Percentiles rank a stretch among this genome's conserved stretches.
Conservation (phyloP, 768 basidiomycete species). For the Coprinellus aureogranulatus region DNA sequence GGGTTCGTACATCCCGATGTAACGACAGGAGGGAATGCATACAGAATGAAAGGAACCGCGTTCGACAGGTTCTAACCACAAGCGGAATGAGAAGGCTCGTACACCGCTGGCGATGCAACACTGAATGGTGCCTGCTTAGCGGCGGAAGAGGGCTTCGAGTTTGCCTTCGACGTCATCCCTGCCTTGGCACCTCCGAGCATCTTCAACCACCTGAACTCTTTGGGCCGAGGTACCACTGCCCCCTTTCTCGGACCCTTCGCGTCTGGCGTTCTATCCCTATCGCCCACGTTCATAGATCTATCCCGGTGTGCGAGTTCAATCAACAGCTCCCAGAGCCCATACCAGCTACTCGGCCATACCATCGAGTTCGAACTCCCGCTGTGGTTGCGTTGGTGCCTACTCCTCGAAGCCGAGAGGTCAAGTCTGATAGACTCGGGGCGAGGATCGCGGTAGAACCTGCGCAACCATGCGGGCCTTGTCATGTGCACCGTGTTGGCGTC, state of each 20-base stretch:
- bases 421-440: background rate
- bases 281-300: background rate
- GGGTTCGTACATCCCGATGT: no score
- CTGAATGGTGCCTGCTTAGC: no score
- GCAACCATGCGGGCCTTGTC: background rate
- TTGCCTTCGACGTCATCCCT: no score
- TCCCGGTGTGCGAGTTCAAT: conserved; percentile 39
- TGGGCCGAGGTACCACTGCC: background rate
- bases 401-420: background rate
- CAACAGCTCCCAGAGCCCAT: conserved; percentile 54
- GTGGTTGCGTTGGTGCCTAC: background rate
- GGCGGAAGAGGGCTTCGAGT: no score
- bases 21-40: no score
- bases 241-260: background rate
- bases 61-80: no score
- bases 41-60: no score
- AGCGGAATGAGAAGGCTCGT: no score
- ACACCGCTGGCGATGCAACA: no score
- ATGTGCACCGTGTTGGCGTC: background rate
- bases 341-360: conserved; percentile 49
- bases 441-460: background rate
- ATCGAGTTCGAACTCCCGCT: background rate
- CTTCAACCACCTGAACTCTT: conserved; percentile 2
- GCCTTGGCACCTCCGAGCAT: background rate
- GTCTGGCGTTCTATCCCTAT: background rate